phyloP scores from a whole-genome alignment of 139 green algal species.

The Chlamydomonas schloesseri region DNA sequence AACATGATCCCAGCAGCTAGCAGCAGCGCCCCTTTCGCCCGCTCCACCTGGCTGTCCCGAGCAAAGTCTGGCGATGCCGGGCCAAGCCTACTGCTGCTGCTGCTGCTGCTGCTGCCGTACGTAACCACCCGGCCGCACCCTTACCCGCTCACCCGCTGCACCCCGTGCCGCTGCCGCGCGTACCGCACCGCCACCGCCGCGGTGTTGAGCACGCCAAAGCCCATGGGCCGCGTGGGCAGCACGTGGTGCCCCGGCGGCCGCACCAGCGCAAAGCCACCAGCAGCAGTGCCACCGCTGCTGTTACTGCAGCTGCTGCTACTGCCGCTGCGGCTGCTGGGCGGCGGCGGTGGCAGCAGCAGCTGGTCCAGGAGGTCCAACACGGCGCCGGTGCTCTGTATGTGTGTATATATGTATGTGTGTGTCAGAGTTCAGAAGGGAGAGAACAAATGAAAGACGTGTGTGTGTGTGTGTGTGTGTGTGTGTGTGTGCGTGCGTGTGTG shows the following conservation, averaged over 20 bases:
- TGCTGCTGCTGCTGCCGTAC: too few species aligned
- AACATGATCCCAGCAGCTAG: too few species aligned
- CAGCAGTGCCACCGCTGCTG: not conserved
- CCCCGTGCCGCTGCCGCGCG: constrained; percentile 36
- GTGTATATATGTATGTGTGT: too few species aligned
- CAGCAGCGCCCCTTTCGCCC: too few species aligned
- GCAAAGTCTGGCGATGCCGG: too few species aligned
- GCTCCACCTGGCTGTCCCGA: too few species aligned
- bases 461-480: too few species aligned
- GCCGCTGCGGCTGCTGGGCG: not conserved
- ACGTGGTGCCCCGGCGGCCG: constrained; percentile 92
- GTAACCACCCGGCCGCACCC: too few species aligned
- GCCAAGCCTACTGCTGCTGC: too few species aligned
- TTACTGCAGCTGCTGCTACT: not conserved
- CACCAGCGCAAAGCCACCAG: constrained; percentile 80
- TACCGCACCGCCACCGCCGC: constrained; percentile 81
- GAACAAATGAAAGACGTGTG: not conserved
- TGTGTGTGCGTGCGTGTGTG: too few species aligned
- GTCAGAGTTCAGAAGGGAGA: too few species aligned
- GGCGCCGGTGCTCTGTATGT: constrained; percentile 2
- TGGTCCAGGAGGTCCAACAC: constrained; percentile 14
- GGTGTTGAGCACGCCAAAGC: constrained; percentile 92
- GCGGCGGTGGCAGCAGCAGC: not conserved
- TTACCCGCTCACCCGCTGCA: too few species aligned
- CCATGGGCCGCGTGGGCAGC: constrained; percentile 79